Base-by-base conservation (phyloP, 148 eudicot genomes). In the Cornus kousa region DNA sequence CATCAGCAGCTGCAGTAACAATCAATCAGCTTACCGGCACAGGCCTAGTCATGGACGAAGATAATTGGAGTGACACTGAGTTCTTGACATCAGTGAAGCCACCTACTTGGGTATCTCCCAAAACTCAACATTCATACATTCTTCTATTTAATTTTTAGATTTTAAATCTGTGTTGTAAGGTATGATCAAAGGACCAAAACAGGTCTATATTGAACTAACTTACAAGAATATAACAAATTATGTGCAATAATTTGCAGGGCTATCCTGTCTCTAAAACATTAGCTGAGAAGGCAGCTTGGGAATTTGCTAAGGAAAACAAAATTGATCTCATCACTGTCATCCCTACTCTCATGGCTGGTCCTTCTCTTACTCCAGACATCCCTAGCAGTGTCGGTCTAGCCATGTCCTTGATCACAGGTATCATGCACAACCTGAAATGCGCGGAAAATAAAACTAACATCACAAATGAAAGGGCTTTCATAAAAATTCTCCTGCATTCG, bases 251-350 rank as follows among this genome's bases (percentile, higher is more conserved):
- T 67, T 68, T 64, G 55, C 81, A 91, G 94, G 94, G 94, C 2
- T 91, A 91, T 73, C 90, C 91, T 65, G 88, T 75, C 0, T 91
- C 94, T 2, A 91, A 91, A 83, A 79, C 89, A 37, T 77, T 89
- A 62, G 94, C 91, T 62, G 94, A 91, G 84, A 86, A 74, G 66
- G 82, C 76, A 43, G 94, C 94, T 62, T 91, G 92, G 94, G 83
- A 87, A 80, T 87, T 86, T 32, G 90, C 94, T 0, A 14, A 89
- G 74, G 90, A 91, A 80, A 87, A 91, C 74, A 87, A 85, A 80
- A 75, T 91, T 20, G 86, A 91, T 79, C 92, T 91, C 55, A 70
- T 91, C 31, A 89, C 92, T 22, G 92, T 91, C 70, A 79, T 91
- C 73, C 94, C 94, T 5, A 60, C 87, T 57, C 78, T 91, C 72